These are phyloP conservation scores for Cryphonectria parasitica DNA, from an alignment of 2,329 filamentous ascomycete species.

Conservation along the genomic window DNA sequence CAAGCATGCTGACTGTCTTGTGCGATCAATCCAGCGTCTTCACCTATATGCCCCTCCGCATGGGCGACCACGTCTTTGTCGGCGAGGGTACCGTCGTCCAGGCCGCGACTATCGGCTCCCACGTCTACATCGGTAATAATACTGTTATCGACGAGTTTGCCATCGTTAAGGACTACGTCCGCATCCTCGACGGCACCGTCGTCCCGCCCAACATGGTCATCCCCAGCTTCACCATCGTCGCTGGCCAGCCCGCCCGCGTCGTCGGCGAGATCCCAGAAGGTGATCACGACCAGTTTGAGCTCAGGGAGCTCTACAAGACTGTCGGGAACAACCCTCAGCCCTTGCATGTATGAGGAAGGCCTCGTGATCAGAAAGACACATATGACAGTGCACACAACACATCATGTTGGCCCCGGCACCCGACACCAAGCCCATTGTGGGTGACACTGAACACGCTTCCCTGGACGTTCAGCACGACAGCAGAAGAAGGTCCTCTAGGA, in stretches of 20 bases:
- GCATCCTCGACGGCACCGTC: conserved; percentile 81
- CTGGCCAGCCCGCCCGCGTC: conserved; percentile 76
- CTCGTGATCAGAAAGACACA: too few species aligned
- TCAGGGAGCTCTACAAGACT: conserved; percentile 66
- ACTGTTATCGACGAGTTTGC: conserved; percentile 83
- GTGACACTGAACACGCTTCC: background rate
- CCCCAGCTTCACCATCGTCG: conserved; percentile 90
- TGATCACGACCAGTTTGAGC: conserved; percentile 65
- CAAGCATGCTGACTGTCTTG: background rate
- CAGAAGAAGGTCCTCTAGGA: background rate
- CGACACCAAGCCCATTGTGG: background rate
- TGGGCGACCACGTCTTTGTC: conserved; percentile 94
- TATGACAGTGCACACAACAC: background rate
- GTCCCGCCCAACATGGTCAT: conserved; percentile 89
- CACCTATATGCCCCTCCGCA: conserved; percentile 85
- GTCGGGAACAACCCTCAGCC: conserved; percentile 61
- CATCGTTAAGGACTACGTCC: conserved; percentile 92
- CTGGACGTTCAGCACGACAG: background rate
- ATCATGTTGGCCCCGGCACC: background rate
- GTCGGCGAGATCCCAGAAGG: conserved; percentile 81
- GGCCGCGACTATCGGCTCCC: conserved; percentile 79
- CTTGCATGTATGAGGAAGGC: conserved; percentile 38
- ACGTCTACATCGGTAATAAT: conserved; percentile 81
- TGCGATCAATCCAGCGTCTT: conserved; percentile 52
- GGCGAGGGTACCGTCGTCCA: conserved; percentile 77